Evolutionary conservation across 257 asterid genomes (phyloP).

Genomic region (Petunia secreta): DNA sequence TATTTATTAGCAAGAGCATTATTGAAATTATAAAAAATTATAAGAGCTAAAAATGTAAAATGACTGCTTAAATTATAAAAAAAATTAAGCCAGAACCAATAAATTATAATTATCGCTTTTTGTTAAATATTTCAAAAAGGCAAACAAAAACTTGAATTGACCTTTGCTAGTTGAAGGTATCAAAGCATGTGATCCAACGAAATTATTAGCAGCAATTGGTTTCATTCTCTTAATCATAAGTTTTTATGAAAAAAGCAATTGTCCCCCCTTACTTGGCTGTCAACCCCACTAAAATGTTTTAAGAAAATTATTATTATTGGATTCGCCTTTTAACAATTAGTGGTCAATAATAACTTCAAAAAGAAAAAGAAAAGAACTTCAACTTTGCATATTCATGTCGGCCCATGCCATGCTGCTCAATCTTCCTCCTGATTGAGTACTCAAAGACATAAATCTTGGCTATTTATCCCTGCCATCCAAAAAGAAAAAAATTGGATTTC

Average conservation of each 20-base stretch:
- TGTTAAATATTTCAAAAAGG: background rate
- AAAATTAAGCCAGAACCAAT: too few species aligned
- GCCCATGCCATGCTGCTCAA: background rate
- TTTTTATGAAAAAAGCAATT: background rate
- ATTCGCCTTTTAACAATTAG: background rate
- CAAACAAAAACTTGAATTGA: background rate
- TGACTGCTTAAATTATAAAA: too few species aligned
- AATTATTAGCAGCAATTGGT: background rate
- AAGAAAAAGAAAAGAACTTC: background rate
- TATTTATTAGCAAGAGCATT: too few species aligned
- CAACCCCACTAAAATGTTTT: background rate
- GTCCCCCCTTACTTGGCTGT: background rate
- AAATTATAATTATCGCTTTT: too few species aligned
- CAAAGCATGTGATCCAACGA: background rate
- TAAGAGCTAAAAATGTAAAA: too few species aligned
- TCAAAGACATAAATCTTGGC: background rate
- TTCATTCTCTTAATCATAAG: background rate
- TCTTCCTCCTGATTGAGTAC: background rate
- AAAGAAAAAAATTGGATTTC: background rate
- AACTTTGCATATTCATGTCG: background rate
- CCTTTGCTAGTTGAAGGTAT: background rate
- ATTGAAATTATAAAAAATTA: too few species aligned
- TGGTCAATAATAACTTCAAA: constrained; percentile 4
- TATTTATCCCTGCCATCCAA: background rate
- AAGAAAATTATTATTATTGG: background rate